Evolutionary conservation across 306 rosid species (phyloP).

Genomic region (Sechiopsis laciniata): DNA sequence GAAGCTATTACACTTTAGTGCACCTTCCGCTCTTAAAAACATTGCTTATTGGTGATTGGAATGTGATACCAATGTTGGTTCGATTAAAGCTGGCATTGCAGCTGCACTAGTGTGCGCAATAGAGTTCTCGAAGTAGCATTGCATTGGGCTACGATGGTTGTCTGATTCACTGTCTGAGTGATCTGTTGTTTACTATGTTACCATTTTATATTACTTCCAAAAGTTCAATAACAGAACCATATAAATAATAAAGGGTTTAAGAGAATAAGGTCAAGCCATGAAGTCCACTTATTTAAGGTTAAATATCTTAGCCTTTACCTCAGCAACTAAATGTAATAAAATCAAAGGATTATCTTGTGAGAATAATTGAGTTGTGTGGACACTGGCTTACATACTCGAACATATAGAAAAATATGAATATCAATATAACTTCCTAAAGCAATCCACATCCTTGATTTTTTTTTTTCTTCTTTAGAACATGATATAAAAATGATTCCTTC

Average conservation of each 20-base stretch:
- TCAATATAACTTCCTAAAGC: background rate
- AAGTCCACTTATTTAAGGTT: background rate
- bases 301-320: too few relatives aligned
- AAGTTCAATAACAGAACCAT: background rate
- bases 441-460: background rate
- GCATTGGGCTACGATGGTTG: background rate
- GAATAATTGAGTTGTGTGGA: background rate
- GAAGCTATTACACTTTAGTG: too few relatives aligned
- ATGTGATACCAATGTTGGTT: background rate
- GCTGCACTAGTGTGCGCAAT: background rate
- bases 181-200: background rate
- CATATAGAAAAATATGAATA: too few relatives aligned
- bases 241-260: too few relatives aligned
- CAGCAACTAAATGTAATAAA: too few relatives aligned
- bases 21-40: too few relatives aligned
- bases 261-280: background rate
- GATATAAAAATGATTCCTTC: background rate
- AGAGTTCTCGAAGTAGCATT: slow-evolving; percentile 1
- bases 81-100: background rate
- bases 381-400: background rate
- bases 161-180: background rate
- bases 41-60: background rate
- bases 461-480: background rate
- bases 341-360: too few relatives aligned
- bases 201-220: too few relatives aligned